Evolutionary conservation across 352 stramenopile genomes (phyloP), one percentile per base, ranked within the genome.

Genomic region (Pythium guiyangense): DNA sequence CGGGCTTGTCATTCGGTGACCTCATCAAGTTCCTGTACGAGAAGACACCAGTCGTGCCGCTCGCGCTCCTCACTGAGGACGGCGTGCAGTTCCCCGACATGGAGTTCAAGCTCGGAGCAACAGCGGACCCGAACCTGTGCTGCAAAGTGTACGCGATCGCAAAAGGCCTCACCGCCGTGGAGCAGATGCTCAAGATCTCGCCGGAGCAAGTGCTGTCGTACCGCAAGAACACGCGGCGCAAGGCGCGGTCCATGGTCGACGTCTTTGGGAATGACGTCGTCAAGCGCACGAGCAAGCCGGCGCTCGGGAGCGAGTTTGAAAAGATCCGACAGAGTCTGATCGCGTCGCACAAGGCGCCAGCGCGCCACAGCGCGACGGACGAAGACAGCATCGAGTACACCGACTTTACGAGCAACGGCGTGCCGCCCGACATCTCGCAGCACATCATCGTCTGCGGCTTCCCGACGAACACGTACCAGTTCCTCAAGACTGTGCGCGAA

Each of bases 1-100:
- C 83, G 0, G 77, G 83, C 1, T 65, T 90, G n/a, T 90, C 83
- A 3, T 92, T 89, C 51, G 77, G 79, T 12, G 79, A 92, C 52
- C 68, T 92, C 49, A 85, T 87, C 35, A 78, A 77, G 15, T 92
- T 92, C 53, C 54, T 92, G 12, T 92, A 87, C 62, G 80, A 92
- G 25, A 89, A 90, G 26, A 70, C 70, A 20, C 69, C 74, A 0
- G 71, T 92, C 6, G 80, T 92, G 15, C 76, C 74, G 3, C 34
- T 92, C 9, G 83, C 79, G 0, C 78, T 92, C 66, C 68, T 90
- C 0, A 86, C 77, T 0, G 78, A 86, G 18, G 70, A 79, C 42
- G 74, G 78, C 11, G 79, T 88, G 15, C 69, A 84, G 44, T 83
- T 90, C 26, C 72, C 88, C 12, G 80, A 90, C 47, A 79, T 86